A percentile compares a stretch with the other conserved stretches of the same genome.
phyloP scores from a whole-genome alignment of 495 filamentous ascomycete species.

The Astrocystis sublimbata region DNA sequence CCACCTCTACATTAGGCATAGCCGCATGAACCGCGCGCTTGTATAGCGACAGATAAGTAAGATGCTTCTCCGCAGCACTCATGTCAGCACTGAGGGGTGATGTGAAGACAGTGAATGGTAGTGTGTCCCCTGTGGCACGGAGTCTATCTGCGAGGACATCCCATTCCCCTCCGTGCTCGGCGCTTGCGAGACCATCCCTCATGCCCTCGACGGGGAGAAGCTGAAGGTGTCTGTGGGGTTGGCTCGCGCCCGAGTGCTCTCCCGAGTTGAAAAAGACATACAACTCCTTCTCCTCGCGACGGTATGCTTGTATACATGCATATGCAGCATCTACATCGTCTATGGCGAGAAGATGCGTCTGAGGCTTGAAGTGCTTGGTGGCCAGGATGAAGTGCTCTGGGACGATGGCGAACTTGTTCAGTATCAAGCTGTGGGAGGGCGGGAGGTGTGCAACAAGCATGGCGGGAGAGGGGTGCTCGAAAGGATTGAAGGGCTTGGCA shows the following conservation, averaged over 20 bases:
- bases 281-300: constrained; percentile 40
- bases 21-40: constrained; percentile 44
- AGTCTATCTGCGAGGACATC: constrained; percentile 56
- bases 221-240: constrained; percentile 79
- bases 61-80: constrained; percentile 30
- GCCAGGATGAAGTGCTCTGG: constrained; percentile 78
- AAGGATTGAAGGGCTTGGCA: constrained; percentile 61
- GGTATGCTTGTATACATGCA: constrained; percentile 66
- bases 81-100: constrained; percentile 27
- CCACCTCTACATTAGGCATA: constrained; percentile 18
- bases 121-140: constrained; percentile 12
- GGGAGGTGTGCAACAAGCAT: constrained; percentile 64
- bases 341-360: constrained; percentile 67
- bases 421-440: constrained; percentile 62
- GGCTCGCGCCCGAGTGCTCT: constrained; percentile 71
- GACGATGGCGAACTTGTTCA: constrained; percentile 84
- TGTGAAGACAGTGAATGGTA: constrained; percentile 36
- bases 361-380: constrained; percentile 64
- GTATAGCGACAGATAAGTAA: constrained; percentile 53
- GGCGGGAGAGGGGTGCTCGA: constrained; percentile 62
- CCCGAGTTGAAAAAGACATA: constrained; percentile 88
- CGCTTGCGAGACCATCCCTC: constrained; percentile 48
- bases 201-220: constrained; percentile 72
- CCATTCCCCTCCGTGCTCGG: constrained; percentile 38
- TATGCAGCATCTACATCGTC: constrained; percentile 67